phyloP scores from a whole-genome alignment of 1,284 basidiomycete genomes.

The Coniferiporia weirii region DNA sequence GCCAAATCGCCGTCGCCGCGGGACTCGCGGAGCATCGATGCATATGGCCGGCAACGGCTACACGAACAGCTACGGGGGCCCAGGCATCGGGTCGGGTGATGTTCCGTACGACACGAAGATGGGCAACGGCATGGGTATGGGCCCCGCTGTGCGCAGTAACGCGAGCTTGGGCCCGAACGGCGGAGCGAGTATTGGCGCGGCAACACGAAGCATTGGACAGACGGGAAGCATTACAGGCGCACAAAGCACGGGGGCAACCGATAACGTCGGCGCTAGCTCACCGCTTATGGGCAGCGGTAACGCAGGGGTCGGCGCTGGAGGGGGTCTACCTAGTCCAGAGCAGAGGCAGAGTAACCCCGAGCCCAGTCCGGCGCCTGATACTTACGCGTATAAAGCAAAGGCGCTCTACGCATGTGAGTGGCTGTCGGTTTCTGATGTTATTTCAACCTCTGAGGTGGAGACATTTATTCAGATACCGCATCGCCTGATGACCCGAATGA shows the following conservation, averaged over 20 bases:
- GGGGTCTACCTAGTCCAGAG: slow-evolving; percentile 25
- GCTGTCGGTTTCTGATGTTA: slow-evolving; percentile 6
- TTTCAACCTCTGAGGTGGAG: slow-evolving; percentile 14
- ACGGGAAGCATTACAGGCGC: slow-evolving; percentile 35
- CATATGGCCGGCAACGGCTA: slow-evolving; percentile 64
- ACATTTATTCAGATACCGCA: slow-evolving; percentile 66
- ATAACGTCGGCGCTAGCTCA: slow-evolving; percentile 44
- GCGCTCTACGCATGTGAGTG: slow-evolving; percentile 81
- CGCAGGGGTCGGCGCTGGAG: slow-evolving; percentile 52
- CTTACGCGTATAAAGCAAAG: slow-evolving; percentile 70
- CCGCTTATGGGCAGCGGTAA: slow-evolving; percentile 56
- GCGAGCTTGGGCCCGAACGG: slow-evolving; percentile 48
- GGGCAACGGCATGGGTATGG: slow-evolving; percentile 35
- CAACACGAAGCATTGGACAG: slow-evolving; percentile 28
- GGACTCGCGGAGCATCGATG: slow-evolving; percentile 45
- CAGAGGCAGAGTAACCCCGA: slow-evolving; percentile 16
- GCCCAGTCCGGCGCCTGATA: slow-evolving; percentile 29
- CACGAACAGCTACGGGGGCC: slow-evolving; percentile 52
- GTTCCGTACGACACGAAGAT: slow-evolving; percentile 58
- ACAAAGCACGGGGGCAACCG: slow-evolving; percentile 38
- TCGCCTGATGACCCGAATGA: slow-evolving; percentile 95
- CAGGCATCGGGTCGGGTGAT: slow-evolving; percentile 60
- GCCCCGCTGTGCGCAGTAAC: slow-evolving; percentile 50
- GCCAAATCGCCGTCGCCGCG: slow-evolving; percentile 65
- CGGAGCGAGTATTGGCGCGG: slow-evolving; percentile 38